These are phyloP conservation scores for Claviceps pazoutovae DNA, from an alignment of 2,329 filamentous ascomycete species.

Conservation along the genomic window DNA sequence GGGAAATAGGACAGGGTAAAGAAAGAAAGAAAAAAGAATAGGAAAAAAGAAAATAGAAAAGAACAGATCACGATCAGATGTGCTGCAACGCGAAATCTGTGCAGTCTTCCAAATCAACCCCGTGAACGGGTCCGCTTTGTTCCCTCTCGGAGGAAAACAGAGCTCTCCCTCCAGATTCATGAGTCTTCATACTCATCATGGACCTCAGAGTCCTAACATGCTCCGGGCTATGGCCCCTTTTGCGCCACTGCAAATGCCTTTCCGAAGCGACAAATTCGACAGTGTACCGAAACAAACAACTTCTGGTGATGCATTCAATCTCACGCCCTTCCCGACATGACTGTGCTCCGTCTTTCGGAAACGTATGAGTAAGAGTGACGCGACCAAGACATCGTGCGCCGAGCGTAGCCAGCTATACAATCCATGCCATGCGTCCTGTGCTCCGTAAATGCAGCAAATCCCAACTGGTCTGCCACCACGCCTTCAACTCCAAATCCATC, in stretches of 20 bases:
- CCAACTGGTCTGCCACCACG: constrained; percentile 2
- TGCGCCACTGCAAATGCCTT: constrained; percentile 2
- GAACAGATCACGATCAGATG: constrained; percentile 1
- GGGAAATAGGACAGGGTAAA: background rate
- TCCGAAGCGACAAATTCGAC: constrained; percentile 2
- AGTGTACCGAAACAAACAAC: constrained; percentile 2
- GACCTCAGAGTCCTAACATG: constrained; percentile 1
- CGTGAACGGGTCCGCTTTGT: constrained; percentile 1
- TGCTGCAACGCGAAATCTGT: constrained; percentile 3
- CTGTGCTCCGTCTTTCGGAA: background rate
- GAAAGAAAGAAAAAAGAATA: background rate
- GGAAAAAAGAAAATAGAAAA: background rate
- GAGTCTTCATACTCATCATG: background rate
- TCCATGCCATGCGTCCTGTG: constrained; percentile 5
- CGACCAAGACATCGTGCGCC: constrained; percentile 4
- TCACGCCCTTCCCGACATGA: background rate
- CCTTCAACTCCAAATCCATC: constrained; percentile 4
- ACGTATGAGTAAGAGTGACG: background rate
- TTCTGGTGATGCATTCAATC: constrained; percentile 4
- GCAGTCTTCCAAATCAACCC: background rate
- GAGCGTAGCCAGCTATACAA: constrained; percentile 2
- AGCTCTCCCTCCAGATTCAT: background rate
- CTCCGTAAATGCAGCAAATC: constrained; percentile 1
- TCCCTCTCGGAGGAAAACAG: background rate
- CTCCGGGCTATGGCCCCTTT: constrained; percentile 2